Base-by-base conservation (phyloP, 2,329 filamentous ascomycete genomes). In the Rutstroemia sp. region DNA sequence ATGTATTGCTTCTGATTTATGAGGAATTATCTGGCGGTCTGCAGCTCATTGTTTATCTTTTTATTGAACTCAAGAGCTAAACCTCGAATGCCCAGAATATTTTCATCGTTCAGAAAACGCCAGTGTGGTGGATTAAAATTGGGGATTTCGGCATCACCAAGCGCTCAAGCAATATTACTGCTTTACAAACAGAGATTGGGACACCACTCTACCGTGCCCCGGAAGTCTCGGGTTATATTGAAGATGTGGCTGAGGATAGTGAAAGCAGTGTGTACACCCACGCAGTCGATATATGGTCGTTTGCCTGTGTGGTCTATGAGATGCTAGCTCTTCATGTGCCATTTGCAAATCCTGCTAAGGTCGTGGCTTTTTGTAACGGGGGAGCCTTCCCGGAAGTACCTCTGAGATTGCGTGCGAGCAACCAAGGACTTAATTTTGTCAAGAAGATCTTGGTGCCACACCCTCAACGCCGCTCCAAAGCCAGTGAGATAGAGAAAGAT, bases 61-160 rank as follows among this genome's bases (percentile, higher is more conserved):
- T 7, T 7, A 1, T 27, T 6, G 8, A 27, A 27, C 25, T 27
- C 25, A 27, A 2, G 7, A 27, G 25, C 25, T 27, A 27, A 27
- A 6, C 7, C 25, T 27, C 7, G 6, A 8, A 27, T 27, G 25
- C 25, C 25, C 25, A 59, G 57, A 59, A 59, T 23, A 57, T 59
- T 34, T 30, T 59, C 9, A 45, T 59, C 2, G 17, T 41, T 14
- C 23, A 16, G 4, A 46, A 51, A 44, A 8, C 5, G 8, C 57
- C 57, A 21, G 42, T 53, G 4, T 73, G 71, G 71, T 70, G 69
- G 67, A 64, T 74, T 14, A 73, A 72, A 52, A 68, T 74, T n/a
- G 69, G 62, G 6, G 72, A 74, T 57, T 74, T 74, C 60, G 72
- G 71, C 5, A 68, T 74, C 48, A 64, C 56, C 48, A 73, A 72